Percentiles rank a stretch among this genome's conserved stretches.
Evolutionary conservation across 306 rosid genomes (phyloP).

Genomic region (Phaseolus lunatus): DNA sequence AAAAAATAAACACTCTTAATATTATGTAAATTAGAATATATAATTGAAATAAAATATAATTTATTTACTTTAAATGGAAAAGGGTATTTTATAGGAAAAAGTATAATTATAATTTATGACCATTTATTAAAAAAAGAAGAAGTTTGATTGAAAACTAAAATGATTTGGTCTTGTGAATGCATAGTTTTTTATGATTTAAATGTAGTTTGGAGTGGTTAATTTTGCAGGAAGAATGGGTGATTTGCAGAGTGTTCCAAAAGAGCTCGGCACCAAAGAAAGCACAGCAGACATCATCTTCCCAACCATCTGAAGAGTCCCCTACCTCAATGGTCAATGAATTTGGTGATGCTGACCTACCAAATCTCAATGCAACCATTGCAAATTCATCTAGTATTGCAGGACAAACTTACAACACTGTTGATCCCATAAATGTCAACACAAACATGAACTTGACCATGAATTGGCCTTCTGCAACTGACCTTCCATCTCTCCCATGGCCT

Average conservation of each 20-base stretch:
- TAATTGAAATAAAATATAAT: too few relatives aligned
- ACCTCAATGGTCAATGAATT: constrained; percentile 62
- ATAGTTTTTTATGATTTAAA: too few relatives aligned
- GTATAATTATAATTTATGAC: not conserved
- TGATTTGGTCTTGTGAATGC: too few relatives aligned
- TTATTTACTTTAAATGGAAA: too few relatives aligned
- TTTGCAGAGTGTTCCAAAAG: constrained; percentile 43
- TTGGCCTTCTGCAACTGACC: constrained; percentile 50
- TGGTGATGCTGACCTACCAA: constrained; percentile 65
- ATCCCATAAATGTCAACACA: constrained; percentile 25
- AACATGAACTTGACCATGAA: constrained; percentile 53
- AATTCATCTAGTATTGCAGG: constrained; percentile 50
- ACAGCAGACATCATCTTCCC: constrained; percentile 58
- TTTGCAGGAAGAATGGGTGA: constrained; percentile 88
- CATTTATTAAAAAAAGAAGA: not conserved
- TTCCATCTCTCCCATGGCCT: constrained; percentile 65
- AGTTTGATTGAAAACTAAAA: too few relatives aligned
- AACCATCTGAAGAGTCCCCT: constrained; percentile 62
- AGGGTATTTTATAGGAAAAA: too few relatives aligned
- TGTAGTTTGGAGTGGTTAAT: not conserved
- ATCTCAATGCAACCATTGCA: constrained; percentile 45
- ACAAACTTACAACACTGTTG: constrained; percentile 41
- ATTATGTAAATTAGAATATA: not conserved
- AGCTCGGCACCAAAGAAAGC: constrained; percentile 58
- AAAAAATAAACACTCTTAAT: not conserved